These are phyloP conservation scores for Ophiostoma ulmi DNA, from an alignment of 2,329 filamentous ascomycete species.

Conservation along the genomic window DNA sequence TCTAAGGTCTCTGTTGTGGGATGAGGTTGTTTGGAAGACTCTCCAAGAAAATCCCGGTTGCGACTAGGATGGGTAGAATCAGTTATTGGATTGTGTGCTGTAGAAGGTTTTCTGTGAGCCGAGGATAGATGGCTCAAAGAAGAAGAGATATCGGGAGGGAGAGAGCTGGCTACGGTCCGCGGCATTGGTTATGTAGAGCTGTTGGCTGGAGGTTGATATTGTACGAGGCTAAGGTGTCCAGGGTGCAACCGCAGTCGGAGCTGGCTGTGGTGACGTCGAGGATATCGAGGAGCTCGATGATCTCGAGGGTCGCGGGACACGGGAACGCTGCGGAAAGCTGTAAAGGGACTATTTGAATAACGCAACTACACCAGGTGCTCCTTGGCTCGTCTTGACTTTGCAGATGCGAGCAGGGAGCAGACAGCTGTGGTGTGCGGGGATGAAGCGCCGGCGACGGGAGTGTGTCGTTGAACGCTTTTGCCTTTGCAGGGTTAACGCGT, in stretches of 20 bases:
- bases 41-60: not conserved
- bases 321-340: not conserved
- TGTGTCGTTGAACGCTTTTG: not conserved
- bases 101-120: not conserved
- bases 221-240: not conserved
- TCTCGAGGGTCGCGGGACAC: not conserved
- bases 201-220: not conserved
- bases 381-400: not conserved
- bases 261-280: not conserved
- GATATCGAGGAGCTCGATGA: not conserved
- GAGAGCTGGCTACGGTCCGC: not conserved
- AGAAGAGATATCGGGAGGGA: not conserved
- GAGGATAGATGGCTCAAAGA: not conserved
- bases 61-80: not conserved
- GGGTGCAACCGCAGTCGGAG: not conserved
- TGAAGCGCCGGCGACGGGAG: not conserved
- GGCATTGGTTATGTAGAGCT: conserved; percentile 4
- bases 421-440: not conserved
- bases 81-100: not conserved
- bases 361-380: not conserved
- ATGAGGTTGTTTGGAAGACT: not conserved
- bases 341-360: not conserved
- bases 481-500: not conserved
- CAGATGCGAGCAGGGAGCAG: not conserved
- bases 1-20: not conserved